Base-by-base conservation (phyloP, 345 rosid species). In the Psidium guajava region DNA sequence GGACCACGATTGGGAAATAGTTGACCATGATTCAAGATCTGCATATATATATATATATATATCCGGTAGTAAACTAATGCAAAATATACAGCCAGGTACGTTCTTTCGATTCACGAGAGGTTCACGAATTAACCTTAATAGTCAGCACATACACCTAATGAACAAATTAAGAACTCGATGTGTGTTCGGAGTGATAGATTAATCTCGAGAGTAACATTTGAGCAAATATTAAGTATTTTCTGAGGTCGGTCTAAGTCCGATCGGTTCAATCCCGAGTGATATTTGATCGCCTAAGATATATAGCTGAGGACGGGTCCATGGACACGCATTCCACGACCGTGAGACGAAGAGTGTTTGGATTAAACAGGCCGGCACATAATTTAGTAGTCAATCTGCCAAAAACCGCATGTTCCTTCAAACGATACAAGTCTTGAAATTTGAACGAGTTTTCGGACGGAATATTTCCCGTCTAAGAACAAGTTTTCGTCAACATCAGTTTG, bases 21-120 rank as follows among this genome's bases (percentile, higher is more conserved):
- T 8, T 8, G 22, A 69, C 11, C 12, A 1, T 69, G 3, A 15
- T 32, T 69, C 36, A 0, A 8, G 1, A 16, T 1, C 12, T 16
- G 9, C 0, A 0, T 3, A 32, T 16, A n/a, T n/a, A n/a, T n/a
- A n/a, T n/a, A n/a, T n/a, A n/a, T n/a, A n/a, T n/a, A 16, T 2
- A 8, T 64, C 8, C 1, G 0, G 0, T 28, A 3, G 18, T 0
- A 3, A 0, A 15, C 0, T 2, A 6, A 32, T 64, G 20, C 12
- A 1, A 16, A 3, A 32, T 7, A 28, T 16, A 28, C 32, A 64
- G 0, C 0, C 8, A 16, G 0, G 16, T 3, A 1, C 22, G 11
- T 32, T 32, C 1, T 64, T 16, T 64, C 0, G 1, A 3, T 61
- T 28, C 21, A 15, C 14, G 4, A 5, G 5, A 2, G 6, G 9